A percentile compares a stretch with the other conserved stretches of the same genome.
phyloP scores from a whole-genome alignment of 2,329 filamentous ascomycete genomes.

The Ascochyta clinopodiicola region DNA sequence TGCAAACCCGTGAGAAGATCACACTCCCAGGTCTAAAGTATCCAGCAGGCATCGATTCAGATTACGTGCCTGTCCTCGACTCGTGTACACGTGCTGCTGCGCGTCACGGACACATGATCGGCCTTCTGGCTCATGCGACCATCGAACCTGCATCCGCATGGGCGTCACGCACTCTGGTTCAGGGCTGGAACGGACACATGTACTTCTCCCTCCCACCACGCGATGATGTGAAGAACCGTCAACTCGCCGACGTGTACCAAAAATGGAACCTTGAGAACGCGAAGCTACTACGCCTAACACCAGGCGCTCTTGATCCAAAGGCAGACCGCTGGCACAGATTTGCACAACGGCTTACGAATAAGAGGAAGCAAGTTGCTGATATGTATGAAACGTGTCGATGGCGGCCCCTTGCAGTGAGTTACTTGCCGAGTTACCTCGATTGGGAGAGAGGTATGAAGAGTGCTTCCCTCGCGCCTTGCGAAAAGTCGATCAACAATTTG shows the following conservation, averaged over 20 bases:
- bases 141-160: conserved; percentile 37
- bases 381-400: conserved; percentile 30
- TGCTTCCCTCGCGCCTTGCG: background rate
- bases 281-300: conserved; percentile 7
- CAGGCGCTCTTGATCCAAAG: background rate
- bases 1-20: conserved; percentile 28
- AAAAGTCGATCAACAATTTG: conserved; percentile 25
- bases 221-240: conserved; percentile 1
- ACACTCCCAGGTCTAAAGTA: conserved; percentile 32
- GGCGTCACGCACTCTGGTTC: conserved; percentile 35
- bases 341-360: conserved; percentile 18
- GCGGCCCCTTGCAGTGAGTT: conserved; percentile 31
- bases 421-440: conserved; percentile 35
- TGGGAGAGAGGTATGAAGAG: conserved; percentile 6
- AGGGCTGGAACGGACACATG: conserved; percentile 37
- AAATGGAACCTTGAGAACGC: conserved; percentile 24
- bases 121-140: conserved; percentile 26
- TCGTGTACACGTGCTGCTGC: conserved; percentile 23
- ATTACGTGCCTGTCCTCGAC: conserved; percentile 33
- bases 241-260: conserved; percentile 25
- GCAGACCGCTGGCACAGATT: conserved; percentile 12
- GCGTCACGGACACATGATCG: conserved; percentile 33
- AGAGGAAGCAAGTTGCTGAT: conserved; percentile 22
- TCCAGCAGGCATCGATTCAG: conserved; percentile 21
- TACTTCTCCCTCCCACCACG: conserved; percentile 31